Percentiles rank a stretch among this genome's conserved stretches.
These are phyloP conservation scores for Linum tenue DNA, from an alignment of 345 rosid genomes.

Conservation along the genomic window DNA sequence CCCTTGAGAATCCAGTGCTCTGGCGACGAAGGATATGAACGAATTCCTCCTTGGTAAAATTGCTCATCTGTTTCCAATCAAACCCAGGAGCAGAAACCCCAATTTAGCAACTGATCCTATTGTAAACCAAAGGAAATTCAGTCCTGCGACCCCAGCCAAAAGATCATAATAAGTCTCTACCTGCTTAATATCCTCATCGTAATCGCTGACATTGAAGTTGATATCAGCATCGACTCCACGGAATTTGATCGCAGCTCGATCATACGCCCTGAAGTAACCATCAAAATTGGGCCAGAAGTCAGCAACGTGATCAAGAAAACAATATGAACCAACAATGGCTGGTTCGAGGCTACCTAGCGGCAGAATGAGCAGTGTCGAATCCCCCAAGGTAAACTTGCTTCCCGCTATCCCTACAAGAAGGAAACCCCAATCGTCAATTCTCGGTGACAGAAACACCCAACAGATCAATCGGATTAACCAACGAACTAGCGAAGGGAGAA, in stretches of 20 bases:
- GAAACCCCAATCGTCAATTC: not conserved
- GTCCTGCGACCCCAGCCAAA: not conserved
- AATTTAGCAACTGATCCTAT: not conserved
- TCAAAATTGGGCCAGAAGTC: not conserved
- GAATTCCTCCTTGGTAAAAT: conserved; percentile 59
- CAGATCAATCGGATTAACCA: not conserved
- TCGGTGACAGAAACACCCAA: conserved; percentile 36
- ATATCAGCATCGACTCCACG: conserved; percentile 79
- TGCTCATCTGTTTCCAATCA: conserved; percentile 35
- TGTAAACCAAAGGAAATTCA: not conserved
- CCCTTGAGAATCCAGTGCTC: conserved; percentile 67
- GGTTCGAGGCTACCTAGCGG: conserved; percentile 54
- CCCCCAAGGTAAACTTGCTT: conserved; percentile 89
- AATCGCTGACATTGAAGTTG: conserved; percentile 52
- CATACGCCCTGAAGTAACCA: conserved; percentile 53
- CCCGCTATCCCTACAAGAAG: conserved; percentile 67
- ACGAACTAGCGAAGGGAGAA: not conserved
- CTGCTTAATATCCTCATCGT: conserved; percentile 61
- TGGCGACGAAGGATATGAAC: conserved; percentile 66
- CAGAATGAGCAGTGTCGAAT: conserved; percentile 81
- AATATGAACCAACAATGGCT: not conserved
- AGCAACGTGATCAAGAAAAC: not conserved
- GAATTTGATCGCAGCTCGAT: conserved; percentile 82
- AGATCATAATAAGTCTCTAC: conserved; percentile 16
- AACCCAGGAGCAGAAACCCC: not conserved